Percentiles rank a stretch among this genome's conserved stretches.
Evolutionary conservation across 305 asterid genomes (phyloP).

Genomic region (Solanum aculeatissimum): DNA sequence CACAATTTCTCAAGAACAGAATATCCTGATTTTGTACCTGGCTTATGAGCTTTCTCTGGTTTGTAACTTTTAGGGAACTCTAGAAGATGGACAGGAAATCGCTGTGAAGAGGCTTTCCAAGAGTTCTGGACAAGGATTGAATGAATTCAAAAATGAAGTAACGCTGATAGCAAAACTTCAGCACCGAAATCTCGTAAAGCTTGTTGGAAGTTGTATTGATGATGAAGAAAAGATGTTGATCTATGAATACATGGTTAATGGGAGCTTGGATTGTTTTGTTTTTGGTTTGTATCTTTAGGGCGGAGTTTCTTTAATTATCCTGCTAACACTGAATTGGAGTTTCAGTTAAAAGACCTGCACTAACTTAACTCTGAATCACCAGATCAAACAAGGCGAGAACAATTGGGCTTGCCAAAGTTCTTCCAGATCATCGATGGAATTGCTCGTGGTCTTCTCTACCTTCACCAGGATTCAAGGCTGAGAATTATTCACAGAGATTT

Average conservation of each 20-base stretch:
- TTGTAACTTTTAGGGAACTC: conserved; percentile 22
- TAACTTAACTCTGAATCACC: neutral
- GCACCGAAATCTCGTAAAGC: conserved; percentile 50
- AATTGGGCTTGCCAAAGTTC: conserved; percentile 29
- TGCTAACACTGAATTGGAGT: neutral
- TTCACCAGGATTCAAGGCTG: conserved; percentile 44
- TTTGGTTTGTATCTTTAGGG: conserved; percentile 20
- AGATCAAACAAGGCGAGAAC: conserved; percentile 17
- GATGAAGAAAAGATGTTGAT: conserved; percentile 26
- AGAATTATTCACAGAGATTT: conserved; percentile 9
- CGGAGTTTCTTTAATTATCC: neutral
- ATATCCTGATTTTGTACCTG: neutral
- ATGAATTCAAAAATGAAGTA: conserved; percentile 40
- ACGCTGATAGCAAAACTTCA: conserved; percentile 41
- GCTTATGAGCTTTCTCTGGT: neutral
- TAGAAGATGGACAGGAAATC: conserved; percentile 20
- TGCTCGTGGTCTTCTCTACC: conserved; percentile 37
- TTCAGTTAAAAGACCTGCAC: neutral
- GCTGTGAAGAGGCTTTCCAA: conserved; percentile 43
- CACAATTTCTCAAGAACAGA: neutral
- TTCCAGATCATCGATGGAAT: conserved; percentile 34
- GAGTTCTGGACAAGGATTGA: conserved; percentile 36
- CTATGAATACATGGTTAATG: conserved; percentile 36
- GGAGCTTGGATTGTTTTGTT: conserved; percentile 29
- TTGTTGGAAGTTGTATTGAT: conserved; percentile 41